A percentile compares a stretch with the other conserved stretches of the same genome.
Evolutionary conservation across 2,329 filamentous ascomycete genomes (phyloP).

Genomic region (Curvularia sp.): DNA sequence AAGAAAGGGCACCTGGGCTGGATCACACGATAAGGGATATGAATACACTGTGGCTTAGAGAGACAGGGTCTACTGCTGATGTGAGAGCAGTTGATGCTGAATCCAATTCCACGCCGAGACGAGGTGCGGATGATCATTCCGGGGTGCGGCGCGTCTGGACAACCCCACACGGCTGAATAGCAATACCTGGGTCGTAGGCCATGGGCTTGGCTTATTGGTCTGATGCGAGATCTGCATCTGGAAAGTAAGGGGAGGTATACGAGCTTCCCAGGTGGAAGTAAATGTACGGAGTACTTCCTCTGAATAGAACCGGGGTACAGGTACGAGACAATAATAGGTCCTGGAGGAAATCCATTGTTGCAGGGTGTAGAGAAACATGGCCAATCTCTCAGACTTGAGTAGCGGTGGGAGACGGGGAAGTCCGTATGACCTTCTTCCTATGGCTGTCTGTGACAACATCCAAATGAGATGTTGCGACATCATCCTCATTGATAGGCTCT

Average conservation of each 20-base stretch:
- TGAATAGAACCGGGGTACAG: slow-evolving; percentile 29
- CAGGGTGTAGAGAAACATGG: not conserved
- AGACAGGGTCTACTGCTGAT: slow-evolving; percentile 23
- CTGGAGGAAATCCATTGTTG: slow-evolving; percentile 2
- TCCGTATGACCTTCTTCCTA: slow-evolving; percentile 37
- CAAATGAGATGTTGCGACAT: slow-evolving; percentile 25
- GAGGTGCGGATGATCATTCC: slow-evolving; percentile 24
- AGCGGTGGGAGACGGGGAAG: slow-evolving; percentile 28
- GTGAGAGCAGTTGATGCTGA: slow-evolving; percentile 25
- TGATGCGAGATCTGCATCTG: slow-evolving; percentile 22
- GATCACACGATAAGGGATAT: slow-evolving; percentile 13
- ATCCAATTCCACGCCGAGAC: slow-evolving; percentile 12
- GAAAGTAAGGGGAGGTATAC: slow-evolving; percentile 18
- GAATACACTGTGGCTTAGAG: slow-evolving; percentile 13
- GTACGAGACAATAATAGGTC: slow-evolving; percentile 17
- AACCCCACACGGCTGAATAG: slow-evolving; percentile 32
- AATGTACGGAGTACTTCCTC: slow-evolving; percentile 6
- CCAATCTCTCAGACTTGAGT: slow-evolving; percentile 22
- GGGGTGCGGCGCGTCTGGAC: slow-evolving; percentile 19
- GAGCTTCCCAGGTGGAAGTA: slow-evolving; percentile 25
- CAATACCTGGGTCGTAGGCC: slow-evolving; percentile 20
- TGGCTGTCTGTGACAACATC: slow-evolving; percentile 31
- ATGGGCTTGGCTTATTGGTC: slow-evolving; percentile 25
- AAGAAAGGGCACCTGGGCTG: slow-evolving; percentile 19
- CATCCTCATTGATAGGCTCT: slow-evolving; percentile 22